phyloP scores from a whole-genome alignment of 306 rosid genomes.

The Quercus aquifolioides region DNA sequence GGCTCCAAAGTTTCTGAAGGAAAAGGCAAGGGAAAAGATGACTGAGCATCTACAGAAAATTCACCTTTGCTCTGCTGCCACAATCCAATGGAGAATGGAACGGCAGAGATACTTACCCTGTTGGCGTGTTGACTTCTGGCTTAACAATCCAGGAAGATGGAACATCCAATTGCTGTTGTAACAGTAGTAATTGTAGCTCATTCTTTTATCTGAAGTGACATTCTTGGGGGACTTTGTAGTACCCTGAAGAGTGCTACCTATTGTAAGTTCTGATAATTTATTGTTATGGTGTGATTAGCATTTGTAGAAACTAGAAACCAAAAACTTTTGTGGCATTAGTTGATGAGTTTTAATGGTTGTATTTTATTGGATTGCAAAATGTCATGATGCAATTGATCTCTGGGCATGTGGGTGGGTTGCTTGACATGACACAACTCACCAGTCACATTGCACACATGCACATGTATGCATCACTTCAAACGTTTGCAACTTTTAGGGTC shows the following conservation, averaged over 20 bases:
- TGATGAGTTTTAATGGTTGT: neutral
- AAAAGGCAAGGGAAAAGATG: conserved; percentile 69
- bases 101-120: conserved; percentile 19
- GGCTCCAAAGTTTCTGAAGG: conserved; percentile 53
- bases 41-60: conserved; percentile 34
- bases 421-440: too few species aligned
- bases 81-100: conserved; percentile 8
- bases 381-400: neutral
- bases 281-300: conserved; percentile 6
- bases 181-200: conserved; percentile 39
- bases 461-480: too few species aligned
- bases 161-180: conserved; percentile 50
- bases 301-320: conserved; percentile 15
- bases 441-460: too few species aligned
- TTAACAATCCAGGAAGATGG: conserved; percentile 20
- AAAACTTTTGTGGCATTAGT: neutral
- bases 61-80: neutral
- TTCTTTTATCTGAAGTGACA: conserved; percentile 30
- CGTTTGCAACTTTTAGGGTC: too few species aligned
- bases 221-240: neutral
- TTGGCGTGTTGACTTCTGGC: conserved; percentile 18
- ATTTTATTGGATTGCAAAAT: neutral
- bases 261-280: conserved; percentile 5
- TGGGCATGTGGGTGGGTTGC: too few species aligned
- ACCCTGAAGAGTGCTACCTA: neutral